These are phyloP conservation scores for Tetracladium marchalianum DNA, from an alignment of 495 filamentous ascomycete genomes.

Conservation along the genomic window DNA sequence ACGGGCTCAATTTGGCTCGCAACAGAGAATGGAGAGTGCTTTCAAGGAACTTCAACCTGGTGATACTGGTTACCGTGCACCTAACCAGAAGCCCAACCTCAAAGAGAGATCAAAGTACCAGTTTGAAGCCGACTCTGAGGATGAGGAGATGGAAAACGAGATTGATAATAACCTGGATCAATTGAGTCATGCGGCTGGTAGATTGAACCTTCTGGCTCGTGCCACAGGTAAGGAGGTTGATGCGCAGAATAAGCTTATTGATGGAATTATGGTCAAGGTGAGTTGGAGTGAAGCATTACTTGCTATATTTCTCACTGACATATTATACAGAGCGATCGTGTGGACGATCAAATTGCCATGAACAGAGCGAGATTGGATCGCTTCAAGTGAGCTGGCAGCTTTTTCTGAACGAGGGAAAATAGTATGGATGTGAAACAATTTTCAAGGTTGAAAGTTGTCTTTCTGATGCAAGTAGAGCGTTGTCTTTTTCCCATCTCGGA, in stretches of 20 bases:
- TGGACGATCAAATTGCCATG: conserved; percentile 63
- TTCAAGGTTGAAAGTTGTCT: too few species aligned
- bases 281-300: conserved; percentile 21
- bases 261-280: conserved; percentile 41
- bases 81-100: conserved; percentile 37
- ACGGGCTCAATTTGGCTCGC: conserved; percentile 47
- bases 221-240: conserved; percentile 68
- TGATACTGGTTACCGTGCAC: conserved; percentile 10
- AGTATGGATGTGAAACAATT: too few species aligned
- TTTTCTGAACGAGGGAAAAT: too few species aligned
- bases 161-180: conserved; percentile 58
- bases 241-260: conserved; percentile 62
- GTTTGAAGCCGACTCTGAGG: conserved; percentile 67
- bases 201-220: conserved; percentile 56
- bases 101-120: conserved; percentile 67
- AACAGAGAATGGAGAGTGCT: conserved; percentile 49
- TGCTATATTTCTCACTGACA: conserved; percentile 17
- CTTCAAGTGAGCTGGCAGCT: conserved; percentile 39
- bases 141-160: conserved; percentile 66
- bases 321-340: conserved; percentile 43
- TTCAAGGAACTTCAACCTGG: conserved; percentile 38
- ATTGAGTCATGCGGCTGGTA: conserved; percentile 46
- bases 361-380: conserved; percentile 56
- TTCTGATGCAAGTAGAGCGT: too few species aligned
- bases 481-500: too few species aligned